A percentile compares a stretch with the other conserved stretches of the same genome.
Conservation (phyloP, 176 grass and related monocot genomes). For the Triticum timopheevii region DNA sequence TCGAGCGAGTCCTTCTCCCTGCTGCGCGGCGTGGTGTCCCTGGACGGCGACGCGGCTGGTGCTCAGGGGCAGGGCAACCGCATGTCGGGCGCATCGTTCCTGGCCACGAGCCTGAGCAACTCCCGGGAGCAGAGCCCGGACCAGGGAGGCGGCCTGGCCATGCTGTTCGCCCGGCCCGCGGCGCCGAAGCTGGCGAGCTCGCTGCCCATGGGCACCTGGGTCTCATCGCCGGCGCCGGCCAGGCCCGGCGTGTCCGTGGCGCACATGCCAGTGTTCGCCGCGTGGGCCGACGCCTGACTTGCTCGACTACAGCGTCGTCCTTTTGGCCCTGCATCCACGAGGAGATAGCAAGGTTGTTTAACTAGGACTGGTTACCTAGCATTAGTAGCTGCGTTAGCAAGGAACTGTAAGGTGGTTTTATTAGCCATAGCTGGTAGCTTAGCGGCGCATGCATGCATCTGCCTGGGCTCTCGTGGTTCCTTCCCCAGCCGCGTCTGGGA, state of each 20-base stretch:
- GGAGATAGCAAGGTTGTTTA: not conserved
- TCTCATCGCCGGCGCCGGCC: slow-evolving; percentile 23
- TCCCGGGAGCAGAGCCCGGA: slow-evolving; percentile 69
- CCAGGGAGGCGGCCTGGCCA: slow-evolving; percentile 54
- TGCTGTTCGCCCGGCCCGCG: slow-evolving; percentile 60
- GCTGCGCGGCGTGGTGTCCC: slow-evolving; percentile 39
- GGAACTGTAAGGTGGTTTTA: slow-evolving; percentile 3
- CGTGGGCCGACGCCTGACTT: slow-evolving; percentile 65
- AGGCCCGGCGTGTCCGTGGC: slow-evolving; percentile 63
- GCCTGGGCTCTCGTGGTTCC: slow-evolving; percentile 20
- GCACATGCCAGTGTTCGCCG: slow-evolving; percentile 75
- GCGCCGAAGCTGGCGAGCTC: slow-evolving; percentile 36
- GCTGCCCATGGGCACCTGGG: slow-evolving; percentile 53
- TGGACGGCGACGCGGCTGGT: not conserved
- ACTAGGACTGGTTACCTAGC: not conserved
- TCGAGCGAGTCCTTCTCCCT: slow-evolving; percentile 37
- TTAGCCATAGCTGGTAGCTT: not conserved
- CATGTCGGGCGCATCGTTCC: slow-evolving; percentile 43
- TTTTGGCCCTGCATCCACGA: not conserved
- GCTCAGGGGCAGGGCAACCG: not conserved
- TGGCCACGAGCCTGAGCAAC: slow-evolving; percentile 46
- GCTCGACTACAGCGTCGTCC: not conserved
- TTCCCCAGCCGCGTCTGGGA: not conserved
- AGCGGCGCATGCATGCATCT: not conserved
- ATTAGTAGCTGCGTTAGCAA: not conserved